Conservation (phyloP, 139 green algal genomes). For the Micractinium conductrix region DNA sequence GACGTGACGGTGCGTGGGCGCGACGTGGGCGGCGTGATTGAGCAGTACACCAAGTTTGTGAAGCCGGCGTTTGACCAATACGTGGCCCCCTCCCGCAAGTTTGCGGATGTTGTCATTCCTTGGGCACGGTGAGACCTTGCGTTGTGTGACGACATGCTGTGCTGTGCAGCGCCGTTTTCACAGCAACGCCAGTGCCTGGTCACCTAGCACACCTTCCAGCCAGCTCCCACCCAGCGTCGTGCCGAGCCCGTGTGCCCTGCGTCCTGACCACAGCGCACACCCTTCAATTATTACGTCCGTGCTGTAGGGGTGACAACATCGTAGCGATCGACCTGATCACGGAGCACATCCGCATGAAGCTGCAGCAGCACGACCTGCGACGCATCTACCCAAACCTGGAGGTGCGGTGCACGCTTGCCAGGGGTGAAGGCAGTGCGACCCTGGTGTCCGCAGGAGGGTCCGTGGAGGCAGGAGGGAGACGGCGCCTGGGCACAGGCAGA, state of each 20-base stretch:
- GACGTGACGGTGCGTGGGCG: conserved; percentile 90
- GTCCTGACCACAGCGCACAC: too few species aligned
- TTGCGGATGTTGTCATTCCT: conserved; percentile 97
- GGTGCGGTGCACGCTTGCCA: conserved; percentile 58
- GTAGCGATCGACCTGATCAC: conserved; percentile 98
- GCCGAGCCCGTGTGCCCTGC: too few species aligned
- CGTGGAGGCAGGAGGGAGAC: too few species aligned
- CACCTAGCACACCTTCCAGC: too few species aligned
- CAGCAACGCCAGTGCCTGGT: too few species aligned
- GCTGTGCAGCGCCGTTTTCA: too few species aligned
- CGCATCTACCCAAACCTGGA: conserved; percentile 95
- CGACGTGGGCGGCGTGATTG: conserved; percentile 91
- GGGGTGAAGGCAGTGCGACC: too few species aligned
- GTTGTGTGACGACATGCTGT: too few species aligned
- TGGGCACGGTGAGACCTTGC: conserved; percentile 63
- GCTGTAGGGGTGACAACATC: conserved; percentile 72
- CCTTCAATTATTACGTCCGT: too few species aligned
- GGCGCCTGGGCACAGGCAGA: too few species aligned
- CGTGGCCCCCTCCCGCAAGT: conserved; percentile 82
- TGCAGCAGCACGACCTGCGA: conserved; percentile 91
- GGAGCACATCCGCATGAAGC: conserved; percentile 95
- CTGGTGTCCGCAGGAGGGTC: too few species aligned
- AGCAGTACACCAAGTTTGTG: conserved; percentile 95
- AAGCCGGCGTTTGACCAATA: conserved; percentile 96
- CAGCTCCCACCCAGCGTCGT: too few species aligned